Evolutionary conservation across 495 filamentous ascomycete genomes (phyloP).

Genomic region (Daldinia decipiens): DNA sequence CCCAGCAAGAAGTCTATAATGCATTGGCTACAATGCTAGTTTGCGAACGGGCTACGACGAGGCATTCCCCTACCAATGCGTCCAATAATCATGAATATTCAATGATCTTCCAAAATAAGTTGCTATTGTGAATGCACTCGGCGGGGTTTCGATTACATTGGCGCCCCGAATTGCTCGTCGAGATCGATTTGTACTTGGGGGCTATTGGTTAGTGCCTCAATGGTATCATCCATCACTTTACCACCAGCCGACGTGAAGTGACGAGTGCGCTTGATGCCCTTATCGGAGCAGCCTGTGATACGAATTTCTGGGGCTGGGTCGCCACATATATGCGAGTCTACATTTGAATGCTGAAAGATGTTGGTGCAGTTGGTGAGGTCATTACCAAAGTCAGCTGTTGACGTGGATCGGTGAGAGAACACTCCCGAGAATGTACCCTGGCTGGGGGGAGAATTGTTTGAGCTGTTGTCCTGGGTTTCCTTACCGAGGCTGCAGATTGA

Average conservation of each 20-base stretch:
- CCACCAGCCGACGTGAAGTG: slow-evolving; percentile 58
- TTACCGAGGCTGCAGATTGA: slow-evolving; percentile 41
- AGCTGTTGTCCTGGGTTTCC: slow-evolving; percentile 36
- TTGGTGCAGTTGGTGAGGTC: slow-evolving; percentile 40
- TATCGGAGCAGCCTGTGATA: slow-evolving; percentile 32
- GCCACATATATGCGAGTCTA: slow-evolving; percentile 19
- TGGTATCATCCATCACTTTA: slow-evolving; percentile 54
- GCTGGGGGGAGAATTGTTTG: slow-evolving; percentile 42
- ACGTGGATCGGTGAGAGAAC: slow-evolving; percentile 44
- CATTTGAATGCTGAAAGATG: slow-evolving; percentile 33
- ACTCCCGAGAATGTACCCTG: slow-evolving; percentile 41
- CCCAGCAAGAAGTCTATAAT: slow-evolving; percentile 8
- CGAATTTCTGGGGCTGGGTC: slow-evolving; percentile 30
- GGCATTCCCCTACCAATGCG: slow-evolving; percentile 10
- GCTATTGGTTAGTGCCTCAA: slow-evolving; percentile 50
- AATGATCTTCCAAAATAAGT: slow-evolving; percentile 30
- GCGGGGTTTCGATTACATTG: slow-evolving; percentile 17
- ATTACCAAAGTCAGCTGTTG: slow-evolving; percentile 42
- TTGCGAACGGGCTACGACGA: slow-evolving; percentile 1
- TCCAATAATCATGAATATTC: slow-evolving; percentile 45
- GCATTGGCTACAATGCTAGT: slow-evolving; percentile 26
- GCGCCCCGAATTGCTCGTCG: slow-evolving; percentile 29
- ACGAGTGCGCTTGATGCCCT: slow-evolving; percentile 52
- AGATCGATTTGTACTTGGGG: slow-evolving; percentile 42
- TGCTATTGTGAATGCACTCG: background rate